Conservation (phyloP, 148 eudicot genomes). For the Camellia japonica region DNA sequence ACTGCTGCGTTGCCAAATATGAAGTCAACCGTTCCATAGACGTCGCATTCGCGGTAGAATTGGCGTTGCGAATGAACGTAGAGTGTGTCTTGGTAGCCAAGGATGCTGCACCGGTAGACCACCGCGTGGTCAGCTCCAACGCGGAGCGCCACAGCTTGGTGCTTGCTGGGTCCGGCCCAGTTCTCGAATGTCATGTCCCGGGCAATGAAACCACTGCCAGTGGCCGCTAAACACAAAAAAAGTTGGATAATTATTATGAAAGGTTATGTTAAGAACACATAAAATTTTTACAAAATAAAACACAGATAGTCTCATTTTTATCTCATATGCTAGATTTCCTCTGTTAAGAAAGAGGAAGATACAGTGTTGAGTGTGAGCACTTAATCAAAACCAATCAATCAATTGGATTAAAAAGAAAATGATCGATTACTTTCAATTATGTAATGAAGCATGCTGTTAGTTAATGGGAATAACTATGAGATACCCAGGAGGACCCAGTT, state of each 20-base stretch:
- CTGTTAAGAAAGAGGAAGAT: no score
- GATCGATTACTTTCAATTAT: no score
- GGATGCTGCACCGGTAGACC: constrained; percentile 68
- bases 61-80: constrained; percentile 88
- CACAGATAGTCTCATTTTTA: no score
- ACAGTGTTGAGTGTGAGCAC: no score
- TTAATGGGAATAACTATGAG: no score
- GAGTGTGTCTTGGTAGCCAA: constrained; percentile 91
- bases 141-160: constrained; percentile 93
- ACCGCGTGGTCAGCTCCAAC: constrained; percentile 84
- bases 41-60: constrained; percentile 80
- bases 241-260: background rate
- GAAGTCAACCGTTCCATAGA: constrained; percentile 88
- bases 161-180: constrained; percentile 70
- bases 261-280: no score
- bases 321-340: no score
- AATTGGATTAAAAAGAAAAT: no score
- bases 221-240: constrained; percentile 51
- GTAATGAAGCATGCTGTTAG: no score
- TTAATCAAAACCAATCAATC: no score
- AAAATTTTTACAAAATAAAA: no score
- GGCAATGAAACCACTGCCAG: constrained; percentile 79
- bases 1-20: constrained; percentile 95
- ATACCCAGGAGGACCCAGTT: no score
- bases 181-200: constrained; percentile 84